Evolutionary conservation across 371 early-diverging fungal species (phyloP).

Genomic region (Mucor lusitanicus): DNA sequence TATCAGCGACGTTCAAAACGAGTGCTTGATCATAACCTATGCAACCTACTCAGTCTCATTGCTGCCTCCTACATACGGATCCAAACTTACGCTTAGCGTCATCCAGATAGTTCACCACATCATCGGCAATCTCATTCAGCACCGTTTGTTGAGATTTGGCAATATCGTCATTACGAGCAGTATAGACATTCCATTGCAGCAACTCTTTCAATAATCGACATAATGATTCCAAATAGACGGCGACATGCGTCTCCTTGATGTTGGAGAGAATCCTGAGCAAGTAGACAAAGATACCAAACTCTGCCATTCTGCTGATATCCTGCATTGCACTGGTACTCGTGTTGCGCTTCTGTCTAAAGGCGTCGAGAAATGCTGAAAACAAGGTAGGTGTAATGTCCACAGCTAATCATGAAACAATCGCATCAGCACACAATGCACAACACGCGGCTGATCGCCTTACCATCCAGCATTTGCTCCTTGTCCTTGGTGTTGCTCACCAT

Average conservation of each 20-base stretch:
- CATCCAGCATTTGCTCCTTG: constrained; percentile 23
- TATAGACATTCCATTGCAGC: constrained; percentile 33
- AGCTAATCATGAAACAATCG: constrained; percentile 5
- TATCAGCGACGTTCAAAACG: constrained; percentile 33
- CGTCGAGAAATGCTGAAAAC: constrained; percentile 29
- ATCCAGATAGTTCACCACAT: constrained; percentile 17
- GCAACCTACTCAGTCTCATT: background rate
- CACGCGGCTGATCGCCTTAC: constrained; percentile 14
- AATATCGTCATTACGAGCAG: constrained; percentile 39
- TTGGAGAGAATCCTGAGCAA: constrained; percentile 14
- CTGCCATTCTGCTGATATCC: constrained; percentile 34
- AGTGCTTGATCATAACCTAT: constrained; percentile 25
- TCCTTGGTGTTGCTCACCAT: constrained; percentile 19
- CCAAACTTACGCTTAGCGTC: constrained; percentile 17
- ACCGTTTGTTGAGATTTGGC: constrained; percentile 23
- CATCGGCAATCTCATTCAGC: constrained; percentile 25
- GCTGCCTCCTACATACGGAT: background rate
- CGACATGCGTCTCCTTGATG: background rate
- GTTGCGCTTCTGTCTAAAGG: constrained; percentile 37
- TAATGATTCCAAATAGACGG: constrained; percentile 22
- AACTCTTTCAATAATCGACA: constrained; percentile 27
- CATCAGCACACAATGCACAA: background rate
- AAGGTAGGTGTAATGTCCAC: constrained; percentile 33
- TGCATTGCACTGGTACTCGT: constrained; percentile 27
- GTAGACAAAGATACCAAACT: constrained; percentile 43